Evolutionary conservation across 2,329 filamentous ascomycete species (phyloP).

Genomic region (Fusarium kyushuense): DNA sequence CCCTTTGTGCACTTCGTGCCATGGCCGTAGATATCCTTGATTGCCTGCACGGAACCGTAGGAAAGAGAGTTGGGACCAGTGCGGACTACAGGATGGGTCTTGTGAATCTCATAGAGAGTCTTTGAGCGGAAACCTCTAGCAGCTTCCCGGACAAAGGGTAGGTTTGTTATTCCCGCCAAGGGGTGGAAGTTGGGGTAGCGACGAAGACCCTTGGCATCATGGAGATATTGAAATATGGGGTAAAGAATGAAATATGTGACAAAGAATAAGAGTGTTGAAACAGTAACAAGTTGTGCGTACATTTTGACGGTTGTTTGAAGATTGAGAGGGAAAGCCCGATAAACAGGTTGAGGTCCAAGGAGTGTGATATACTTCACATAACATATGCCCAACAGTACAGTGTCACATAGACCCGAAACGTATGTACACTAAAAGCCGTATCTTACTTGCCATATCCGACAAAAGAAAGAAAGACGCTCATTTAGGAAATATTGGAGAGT

Average conservation of each 20-base stretch:
- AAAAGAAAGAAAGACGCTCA: constrained; percentile 1
- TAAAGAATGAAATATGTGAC: constrained; percentile 34
- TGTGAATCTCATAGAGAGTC: constrained; percentile 62
- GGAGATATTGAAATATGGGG: constrained; percentile 33
- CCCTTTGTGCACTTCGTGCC: constrained; percentile 64
- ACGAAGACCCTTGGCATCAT: constrained; percentile 55
- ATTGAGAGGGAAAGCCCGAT: background rate
- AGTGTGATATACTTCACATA: constrained; percentile 17
- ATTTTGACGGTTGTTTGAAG: constrained; percentile 20
- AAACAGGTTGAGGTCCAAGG: background rate
- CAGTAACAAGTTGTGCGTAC: constrained; percentile 35
- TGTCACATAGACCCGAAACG: background rate
- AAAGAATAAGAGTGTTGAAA: constrained; percentile 20
- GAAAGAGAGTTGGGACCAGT: constrained; percentile 48
- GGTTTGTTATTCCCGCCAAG: constrained; percentile 40
- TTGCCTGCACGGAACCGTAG: constrained; percentile 39
- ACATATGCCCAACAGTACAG: background rate
- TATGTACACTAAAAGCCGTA: background rate
- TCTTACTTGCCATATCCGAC: constrained; percentile 16
- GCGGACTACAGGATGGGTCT: constrained; percentile 53
- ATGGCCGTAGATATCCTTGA: constrained; percentile 57
- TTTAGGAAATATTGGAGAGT: constrained; percentile 15
- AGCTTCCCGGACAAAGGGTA: constrained; percentile 39
- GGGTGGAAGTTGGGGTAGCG: constrained; percentile 42
- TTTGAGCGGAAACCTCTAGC: constrained; percentile 56